phyloP scores from a whole-genome alignment of 495 filamentous ascomycete species.

The Margaritispora aquatica region DNA sequence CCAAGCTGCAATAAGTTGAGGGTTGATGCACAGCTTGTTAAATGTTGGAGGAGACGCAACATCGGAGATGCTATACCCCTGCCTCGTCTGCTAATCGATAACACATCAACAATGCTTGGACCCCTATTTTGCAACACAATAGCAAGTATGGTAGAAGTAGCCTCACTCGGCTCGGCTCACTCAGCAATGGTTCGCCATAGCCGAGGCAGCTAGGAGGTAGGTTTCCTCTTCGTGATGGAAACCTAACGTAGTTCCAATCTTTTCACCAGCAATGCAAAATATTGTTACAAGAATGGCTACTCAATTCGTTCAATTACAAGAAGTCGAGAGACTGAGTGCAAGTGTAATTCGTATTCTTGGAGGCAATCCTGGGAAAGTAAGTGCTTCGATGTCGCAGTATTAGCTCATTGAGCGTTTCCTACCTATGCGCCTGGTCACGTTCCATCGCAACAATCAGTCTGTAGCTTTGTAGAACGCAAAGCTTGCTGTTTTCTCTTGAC shows the following conservation, averaged over 20 bases:
- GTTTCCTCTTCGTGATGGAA: too few species aligned
- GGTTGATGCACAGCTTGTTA: not conserved
- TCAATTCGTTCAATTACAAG: conserved; percentile 45
- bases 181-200: not conserved
- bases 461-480: too few species aligned
- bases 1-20: conserved; percentile 1
- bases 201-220: not conserved
- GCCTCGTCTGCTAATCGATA: not conserved
- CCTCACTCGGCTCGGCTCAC: too few species aligned
- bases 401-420: too few species aligned
- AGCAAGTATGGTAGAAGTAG: too few species aligned
- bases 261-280: not conserved
- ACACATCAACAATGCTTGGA: not conserved
- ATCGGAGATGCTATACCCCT: not conserved
- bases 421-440: too few species aligned
- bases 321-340: conserved; percentile 59
- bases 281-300: conserved; percentile 20
- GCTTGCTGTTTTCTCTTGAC: too few species aligned
- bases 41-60: not conserved
- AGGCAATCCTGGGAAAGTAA: conserved; percentile 74
- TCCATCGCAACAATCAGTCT: too few species aligned
- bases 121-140: not conserved
- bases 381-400: too few species aligned
- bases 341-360: conserved; percentile 68
- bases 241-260: too few species aligned